phyloP scores from a whole-genome alignment of 2,329 filamentous ascomycete genomes.

The Sarocladium strictum region DNA sequence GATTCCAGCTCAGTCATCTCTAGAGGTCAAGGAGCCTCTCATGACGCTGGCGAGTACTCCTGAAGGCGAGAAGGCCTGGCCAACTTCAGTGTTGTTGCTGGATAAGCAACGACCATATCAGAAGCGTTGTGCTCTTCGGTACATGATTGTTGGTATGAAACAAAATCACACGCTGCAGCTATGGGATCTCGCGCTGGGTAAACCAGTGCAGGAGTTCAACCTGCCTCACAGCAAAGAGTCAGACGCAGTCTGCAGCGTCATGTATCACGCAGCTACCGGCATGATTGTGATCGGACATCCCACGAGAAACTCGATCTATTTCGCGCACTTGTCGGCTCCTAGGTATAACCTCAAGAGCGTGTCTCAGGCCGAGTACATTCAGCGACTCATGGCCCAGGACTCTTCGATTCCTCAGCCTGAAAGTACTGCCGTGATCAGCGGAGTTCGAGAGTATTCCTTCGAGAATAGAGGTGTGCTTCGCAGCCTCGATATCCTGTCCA shows the following conservation, averaged over 20 bases:
- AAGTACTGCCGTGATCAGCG: constrained; percentile 94
- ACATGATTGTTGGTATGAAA: constrained; percentile 96
- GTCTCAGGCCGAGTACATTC: constrained; percentile 83
- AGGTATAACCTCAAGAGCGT: constrained; percentile 80
- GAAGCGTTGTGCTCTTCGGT: constrained; percentile 83
- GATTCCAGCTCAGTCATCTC: constrained; percentile 48
- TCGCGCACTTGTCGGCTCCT: constrained; percentile 89
- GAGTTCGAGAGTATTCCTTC: constrained; percentile 91
- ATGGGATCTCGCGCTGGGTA: constrained; percentile 93
- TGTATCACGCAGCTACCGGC: constrained; percentile 85
- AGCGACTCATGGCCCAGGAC: constrained; percentile 68
- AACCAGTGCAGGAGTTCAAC: constrained; percentile 95
- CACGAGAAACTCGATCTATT: constrained; percentile 95
- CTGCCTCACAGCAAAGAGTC: constrained; percentile 94
- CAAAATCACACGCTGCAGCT: constrained; percentile 98
- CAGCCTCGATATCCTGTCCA: constrained; percentile 82
- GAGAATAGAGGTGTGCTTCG: constrained; percentile 78
- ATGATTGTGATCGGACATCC: constrained; percentile 95
- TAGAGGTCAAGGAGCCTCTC: constrained; percentile 80
- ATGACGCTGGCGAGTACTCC: constrained; percentile 82
- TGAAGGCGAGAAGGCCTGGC: constrained; percentile 89
- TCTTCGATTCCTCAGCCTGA: constrained; percentile 74
- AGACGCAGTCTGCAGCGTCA: constrained; percentile 95
- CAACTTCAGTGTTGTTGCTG: constrained; percentile 90
- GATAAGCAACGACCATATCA: constrained; percentile 93